Conservation (phyloP, 106 monocot species). For the Dactylorhiza incarnata region DNA sequence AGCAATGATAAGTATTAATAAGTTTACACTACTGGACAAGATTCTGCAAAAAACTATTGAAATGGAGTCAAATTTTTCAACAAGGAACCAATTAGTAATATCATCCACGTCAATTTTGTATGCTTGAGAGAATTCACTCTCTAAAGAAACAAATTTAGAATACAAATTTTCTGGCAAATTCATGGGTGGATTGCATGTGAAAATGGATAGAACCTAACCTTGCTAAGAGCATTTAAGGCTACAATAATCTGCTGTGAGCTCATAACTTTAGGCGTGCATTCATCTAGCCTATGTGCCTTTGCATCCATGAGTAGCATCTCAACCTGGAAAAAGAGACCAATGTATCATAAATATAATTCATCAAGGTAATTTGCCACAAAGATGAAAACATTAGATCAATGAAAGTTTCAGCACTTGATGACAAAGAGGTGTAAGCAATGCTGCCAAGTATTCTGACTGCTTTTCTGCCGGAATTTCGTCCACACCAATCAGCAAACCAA, state of each 20-base stretch:
- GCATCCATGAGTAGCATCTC: conserved; percentile 47
- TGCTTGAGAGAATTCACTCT: not conserved
- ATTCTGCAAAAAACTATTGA: not conserved
- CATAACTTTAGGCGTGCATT: conserved; percentile 55
- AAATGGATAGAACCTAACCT: conserved; percentile 36
- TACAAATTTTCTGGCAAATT: not conserved
- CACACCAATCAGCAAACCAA: conserved; percentile 92
- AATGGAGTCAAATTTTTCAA: not conserved
- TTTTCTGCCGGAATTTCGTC: conserved; percentile 77
- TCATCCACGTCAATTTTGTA: not conserved
- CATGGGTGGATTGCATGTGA: not conserved
- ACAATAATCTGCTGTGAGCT: conserved; percentile 67
- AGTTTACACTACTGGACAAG: not conserved
- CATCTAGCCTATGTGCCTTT: conserved; percentile 50
- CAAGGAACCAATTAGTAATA: not conserved
- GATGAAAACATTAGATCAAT: not conserved
- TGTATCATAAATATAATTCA: not conserved
- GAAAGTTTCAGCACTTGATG: conserved; percentile 37
- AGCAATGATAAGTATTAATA: not conserved
- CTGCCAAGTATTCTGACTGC: conserved; percentile 73
- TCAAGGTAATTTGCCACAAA: not conserved
- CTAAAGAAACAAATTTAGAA: not conserved
- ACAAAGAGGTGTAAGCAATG: conserved; percentile 74
- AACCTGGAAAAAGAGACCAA: conserved; percentile 36
- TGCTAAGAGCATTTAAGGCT: conserved; percentile 93